Evolutionary conservation across 1,284 basidiomycete genomes (phyloP).

Genomic region (Cystobasidium pallidum): DNA sequence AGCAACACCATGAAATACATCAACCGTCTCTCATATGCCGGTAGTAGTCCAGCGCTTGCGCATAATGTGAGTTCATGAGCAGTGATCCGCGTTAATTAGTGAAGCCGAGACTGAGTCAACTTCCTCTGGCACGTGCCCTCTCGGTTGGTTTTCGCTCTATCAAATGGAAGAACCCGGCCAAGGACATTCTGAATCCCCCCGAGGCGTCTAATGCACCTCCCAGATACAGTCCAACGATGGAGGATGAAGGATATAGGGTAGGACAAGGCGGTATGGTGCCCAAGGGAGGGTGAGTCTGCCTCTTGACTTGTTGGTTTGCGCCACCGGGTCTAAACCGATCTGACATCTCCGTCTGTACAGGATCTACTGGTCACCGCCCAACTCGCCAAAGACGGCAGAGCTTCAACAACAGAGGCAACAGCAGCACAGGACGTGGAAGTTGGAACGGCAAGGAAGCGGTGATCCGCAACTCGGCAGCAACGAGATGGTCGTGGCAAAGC

Average conservation of each 20-base stretch:
- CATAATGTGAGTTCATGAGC: too few relatives aligned
- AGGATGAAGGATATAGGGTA: conserved; percentile 24
- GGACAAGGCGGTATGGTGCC: conserved; percentile 28
- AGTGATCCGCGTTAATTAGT: too few relatives aligned
- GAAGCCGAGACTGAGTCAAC: too few relatives aligned
- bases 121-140: conserved; percentile 18
- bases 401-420: conserved; percentile 11
- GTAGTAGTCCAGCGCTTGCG: too few relatives aligned
- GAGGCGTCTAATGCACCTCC: neutral
- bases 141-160: neutral
- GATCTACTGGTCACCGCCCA: conserved; percentile 21
- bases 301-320: too few relatives aligned
- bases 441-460: neutral
- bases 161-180: conserved; percentile 3
- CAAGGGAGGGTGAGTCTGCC: conserved; percentile 23
- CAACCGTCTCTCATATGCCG: conserved; percentile 13
- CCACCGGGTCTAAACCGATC: too few relatives aligned
- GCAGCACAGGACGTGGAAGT: conserved; percentile 13
- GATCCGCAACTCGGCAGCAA: neutral
- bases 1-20: conserved; percentile 22
- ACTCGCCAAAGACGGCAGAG: conserved; percentile 11
- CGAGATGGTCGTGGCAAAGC: neutral
- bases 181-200: neutral
- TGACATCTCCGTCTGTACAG: neutral
- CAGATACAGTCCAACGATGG: conserved; percentile 11